Conservation (phyloP, 2,329 filamentous ascomycete genomes). For the Hymenoscyphus scutula region DNA sequence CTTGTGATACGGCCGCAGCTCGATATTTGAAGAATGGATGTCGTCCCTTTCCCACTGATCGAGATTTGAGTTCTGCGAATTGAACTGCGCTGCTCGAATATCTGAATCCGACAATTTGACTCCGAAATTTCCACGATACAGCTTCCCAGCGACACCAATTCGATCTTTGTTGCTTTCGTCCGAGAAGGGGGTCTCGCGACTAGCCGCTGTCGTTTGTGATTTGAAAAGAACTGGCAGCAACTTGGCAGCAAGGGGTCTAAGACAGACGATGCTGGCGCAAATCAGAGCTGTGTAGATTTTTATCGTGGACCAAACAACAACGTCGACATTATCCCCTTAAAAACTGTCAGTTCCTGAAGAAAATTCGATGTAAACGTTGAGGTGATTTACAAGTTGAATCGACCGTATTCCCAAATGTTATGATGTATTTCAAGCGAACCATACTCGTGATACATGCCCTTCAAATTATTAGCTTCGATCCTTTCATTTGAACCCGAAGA, state of each 20-base stretch:
- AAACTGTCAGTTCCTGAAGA: background rate
- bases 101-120: background rate
- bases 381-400: conserved; percentile 25
- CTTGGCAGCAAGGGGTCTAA: conserved; percentile 24
- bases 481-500: background rate
- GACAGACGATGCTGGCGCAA: conserved; percentile 25
- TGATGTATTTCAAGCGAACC: conserved; percentile 62
- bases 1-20: background rate
- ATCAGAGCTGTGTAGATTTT: conserved; percentile 29
- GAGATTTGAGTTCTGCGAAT: background rate
- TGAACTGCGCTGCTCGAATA: background rate
- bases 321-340: conserved; percentile 9
- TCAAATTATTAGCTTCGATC: conserved; percentile 9
- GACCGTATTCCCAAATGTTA: conserved; percentile 21
- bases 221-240: conserved; percentile 17
- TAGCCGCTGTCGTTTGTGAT: background rate
- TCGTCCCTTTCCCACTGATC: background rate
- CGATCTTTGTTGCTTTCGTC: background rate
- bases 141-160: background rate
- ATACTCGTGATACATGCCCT: conserved; percentile 53
- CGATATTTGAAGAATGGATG: background rate
- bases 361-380: background rate
- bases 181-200: background rate
- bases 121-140: background rate
- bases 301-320: conserved; percentile 18